Evolutionary conservation across 306 rosid species (phyloP).

Genomic region (Comarum palustre): DNA sequence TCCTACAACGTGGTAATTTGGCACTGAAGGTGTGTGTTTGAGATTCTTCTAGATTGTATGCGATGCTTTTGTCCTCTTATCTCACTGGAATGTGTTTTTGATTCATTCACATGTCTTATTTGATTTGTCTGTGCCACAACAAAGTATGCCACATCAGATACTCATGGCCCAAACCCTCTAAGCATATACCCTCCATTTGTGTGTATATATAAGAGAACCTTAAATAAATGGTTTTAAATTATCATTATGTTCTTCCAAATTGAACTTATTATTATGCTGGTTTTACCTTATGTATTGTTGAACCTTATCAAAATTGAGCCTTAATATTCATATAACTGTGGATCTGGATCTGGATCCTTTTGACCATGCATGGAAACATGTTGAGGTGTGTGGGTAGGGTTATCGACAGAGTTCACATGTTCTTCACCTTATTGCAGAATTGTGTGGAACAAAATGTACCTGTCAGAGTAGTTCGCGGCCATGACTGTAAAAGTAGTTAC

Average conservation of each 20-base stretch:
- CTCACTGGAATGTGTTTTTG: conserved; percentile 3
- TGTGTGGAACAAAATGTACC: conserved; percentile 63
- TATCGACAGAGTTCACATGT: conserved; percentile 21
- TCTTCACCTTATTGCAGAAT: conserved; percentile 51
- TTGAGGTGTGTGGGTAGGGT: conserved; percentile 2
- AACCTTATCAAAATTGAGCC: background rate
- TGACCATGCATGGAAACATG: background rate
- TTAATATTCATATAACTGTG: background rate
- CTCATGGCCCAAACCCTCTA: background rate
- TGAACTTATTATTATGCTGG: background rate
- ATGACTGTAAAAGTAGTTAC: conserved; percentile 65
- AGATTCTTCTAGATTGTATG: background rate
- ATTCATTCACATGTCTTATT: background rate
- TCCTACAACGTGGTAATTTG: conserved; percentile 74
- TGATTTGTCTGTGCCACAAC: background rate
- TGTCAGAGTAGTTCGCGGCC: conserved; percentile 93
- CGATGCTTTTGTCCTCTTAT: background rate
- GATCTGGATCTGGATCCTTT: background rate
- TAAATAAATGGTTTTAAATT: background rate
- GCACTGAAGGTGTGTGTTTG: conserved; percentile 76
- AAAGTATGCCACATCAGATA: background rate
- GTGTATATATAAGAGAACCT: background rate
- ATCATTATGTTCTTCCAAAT: background rate
- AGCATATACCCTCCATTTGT: background rate
- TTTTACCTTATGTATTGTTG: background rate